Conservation (phyloP, 371 early-diverging fungal species). For the Mucor plumbeus region DNA sequence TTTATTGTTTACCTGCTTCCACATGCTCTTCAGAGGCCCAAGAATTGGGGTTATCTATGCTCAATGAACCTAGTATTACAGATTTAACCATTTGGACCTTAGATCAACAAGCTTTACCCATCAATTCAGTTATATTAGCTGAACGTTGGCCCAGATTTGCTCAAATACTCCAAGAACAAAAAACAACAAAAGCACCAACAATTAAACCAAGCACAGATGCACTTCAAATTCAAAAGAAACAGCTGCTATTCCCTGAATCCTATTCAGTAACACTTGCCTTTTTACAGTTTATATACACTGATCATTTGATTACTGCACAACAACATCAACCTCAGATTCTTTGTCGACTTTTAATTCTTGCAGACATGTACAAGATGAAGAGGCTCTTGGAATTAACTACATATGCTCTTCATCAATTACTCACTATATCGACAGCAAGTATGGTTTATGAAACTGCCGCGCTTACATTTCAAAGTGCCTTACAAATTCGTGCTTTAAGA, state of each 20-base stretch:
- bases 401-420: constrained; percentile 58
- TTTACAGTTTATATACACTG: constrained; percentile 71
- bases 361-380: constrained; percentile 61
- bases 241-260: constrained; percentile 56
- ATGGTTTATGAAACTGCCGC: constrained; percentile 62
- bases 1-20: constrained; percentile 51
- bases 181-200: no score
- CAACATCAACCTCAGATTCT: constrained; percentile 59
- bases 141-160: constrained; percentile 72
- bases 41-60: constrained; percentile 39
- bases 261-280: constrained; percentile 63
- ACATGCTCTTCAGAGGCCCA: constrained; percentile 59
- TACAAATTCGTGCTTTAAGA: constrained; percentile 59
- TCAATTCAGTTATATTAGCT: constrained; percentile 66
- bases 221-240: constrained; percentile 2
- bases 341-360: constrained; percentile 59
- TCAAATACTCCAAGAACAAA: constrained; percentile 33
- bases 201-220: neutral
- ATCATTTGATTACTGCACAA: constrained; percentile 61
- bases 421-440: constrained; percentile 64
- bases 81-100: constrained; percentile 60
- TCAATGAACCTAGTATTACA: constrained; percentile 60
- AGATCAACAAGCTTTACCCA: constrained; percentile 61
- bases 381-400: constrained; percentile 57
- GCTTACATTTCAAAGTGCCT: constrained; percentile 53